Conservation (phyloP, 495 filamentous ascomycete genomes). For the Sordaria brevicollis region DNA sequence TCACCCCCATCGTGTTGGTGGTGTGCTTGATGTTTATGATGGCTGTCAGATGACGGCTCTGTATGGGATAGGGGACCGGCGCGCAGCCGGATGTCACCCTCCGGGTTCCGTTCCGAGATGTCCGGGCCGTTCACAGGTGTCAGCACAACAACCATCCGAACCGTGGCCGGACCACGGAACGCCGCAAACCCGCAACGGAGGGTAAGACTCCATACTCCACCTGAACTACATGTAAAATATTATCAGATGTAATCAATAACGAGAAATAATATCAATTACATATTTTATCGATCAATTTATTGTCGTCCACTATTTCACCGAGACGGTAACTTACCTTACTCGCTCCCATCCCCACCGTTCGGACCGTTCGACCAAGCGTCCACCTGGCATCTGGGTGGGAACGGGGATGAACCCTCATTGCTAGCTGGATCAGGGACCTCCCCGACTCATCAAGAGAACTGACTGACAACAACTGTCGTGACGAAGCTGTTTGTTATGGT, state of each 20-base stretch:
- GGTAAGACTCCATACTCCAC: not conserved
- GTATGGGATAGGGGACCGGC: not conserved
- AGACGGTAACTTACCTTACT: not conserved
- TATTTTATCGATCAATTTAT: not conserved
- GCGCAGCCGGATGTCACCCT: not conserved
- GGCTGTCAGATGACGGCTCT: not conserved
- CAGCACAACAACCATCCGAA: not conserved
- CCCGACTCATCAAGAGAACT: not conserved
- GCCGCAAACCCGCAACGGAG: not conserved
- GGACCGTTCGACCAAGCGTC: not conserved
- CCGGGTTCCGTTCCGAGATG: not conserved
- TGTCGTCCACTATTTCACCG: not conserved
- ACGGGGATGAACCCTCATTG: not conserved
- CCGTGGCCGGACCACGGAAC: not conserved
- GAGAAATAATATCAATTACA: not conserved
- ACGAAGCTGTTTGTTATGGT: not conserved
- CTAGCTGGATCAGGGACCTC: not conserved
- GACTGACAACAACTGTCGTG: not conserved
- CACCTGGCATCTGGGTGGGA: not conserved
- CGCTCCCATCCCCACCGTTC: not conserved
- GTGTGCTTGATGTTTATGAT: not conserved
- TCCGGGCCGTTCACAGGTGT: not conserved
- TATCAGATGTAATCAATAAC: not conserved
- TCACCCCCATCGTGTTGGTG: not conserved
- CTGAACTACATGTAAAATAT: not conserved